phyloP scores from a whole-genome alignment of 768 basidiomycete species.

The Pulveroboletus sp. region DNA sequence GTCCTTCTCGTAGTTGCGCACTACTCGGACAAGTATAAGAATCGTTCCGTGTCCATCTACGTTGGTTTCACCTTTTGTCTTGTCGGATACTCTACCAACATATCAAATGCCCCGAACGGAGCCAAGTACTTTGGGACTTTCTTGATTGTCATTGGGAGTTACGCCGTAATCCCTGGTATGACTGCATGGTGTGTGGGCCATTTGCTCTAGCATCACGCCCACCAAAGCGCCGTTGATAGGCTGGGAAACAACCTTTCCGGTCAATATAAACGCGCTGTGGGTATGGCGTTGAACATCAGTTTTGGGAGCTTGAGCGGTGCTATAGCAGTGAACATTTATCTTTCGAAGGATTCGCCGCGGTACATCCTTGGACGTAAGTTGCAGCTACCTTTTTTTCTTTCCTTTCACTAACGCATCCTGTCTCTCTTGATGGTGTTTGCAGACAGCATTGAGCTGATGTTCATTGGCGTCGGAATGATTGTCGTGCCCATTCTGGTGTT shows the following conservation, averaged over 20 bases:
- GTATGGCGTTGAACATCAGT: conserved; percentile 55
- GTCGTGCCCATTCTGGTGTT: conserved; percentile 46
- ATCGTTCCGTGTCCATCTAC: conserved; percentile 59
- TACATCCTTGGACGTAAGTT: conserved; percentile 62
- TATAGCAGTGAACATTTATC: conserved; percentile 62
- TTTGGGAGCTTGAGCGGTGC: conserved; percentile 64
- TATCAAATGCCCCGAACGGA: conserved; percentile 48
- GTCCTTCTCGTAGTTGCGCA: conserved; percentile 49
- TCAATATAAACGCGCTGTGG: conserved; percentile 67
- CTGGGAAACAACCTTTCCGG: conserved; percentile 53
- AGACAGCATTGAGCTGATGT: conserved; percentile 68
- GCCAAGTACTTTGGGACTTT: conserved; percentile 75
- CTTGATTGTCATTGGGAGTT: conserved; percentile 63
- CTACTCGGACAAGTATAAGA: conserved; percentile 54
- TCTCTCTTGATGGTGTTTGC: background rate
- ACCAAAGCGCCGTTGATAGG: conserved; percentile 35
- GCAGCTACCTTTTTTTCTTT: background rate
- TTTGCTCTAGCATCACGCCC: background rate
- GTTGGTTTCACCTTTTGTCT: conserved; percentile 48
- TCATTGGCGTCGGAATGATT: conserved; percentile 63
- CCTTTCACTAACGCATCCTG: background rate
- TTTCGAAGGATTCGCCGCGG: conserved; percentile 55
- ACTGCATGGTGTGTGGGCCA: conserved; percentile 52
- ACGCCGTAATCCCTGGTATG: conserved; percentile 53
- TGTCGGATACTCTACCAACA: conserved; percentile 63